These are phyloP conservation scores for Cladosporium velox DNA, from an alignment of 2,329 filamentous ascomycete species.

Conservation along the genomic window DNA sequence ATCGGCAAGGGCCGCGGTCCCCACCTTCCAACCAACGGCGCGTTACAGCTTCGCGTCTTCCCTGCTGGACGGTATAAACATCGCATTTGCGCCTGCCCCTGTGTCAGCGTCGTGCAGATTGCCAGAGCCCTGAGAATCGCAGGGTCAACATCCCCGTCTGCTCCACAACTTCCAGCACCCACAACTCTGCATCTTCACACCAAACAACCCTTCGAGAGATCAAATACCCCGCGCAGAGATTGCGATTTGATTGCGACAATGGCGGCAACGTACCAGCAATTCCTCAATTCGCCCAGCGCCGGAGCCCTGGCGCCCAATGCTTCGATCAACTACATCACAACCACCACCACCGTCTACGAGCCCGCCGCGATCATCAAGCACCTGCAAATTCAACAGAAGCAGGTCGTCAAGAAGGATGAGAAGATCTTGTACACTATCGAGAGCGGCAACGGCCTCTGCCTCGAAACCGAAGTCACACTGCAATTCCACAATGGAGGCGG, in stretches of 20 bases:
- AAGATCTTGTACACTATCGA: slow-evolving; percentile 74
- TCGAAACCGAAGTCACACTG: slow-evolving; percentile 79
- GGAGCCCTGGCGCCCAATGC: slow-evolving; percentile 48
- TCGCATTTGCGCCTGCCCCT: slow-evolving; percentile 13
- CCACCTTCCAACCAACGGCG: slow-evolving; percentile 6
- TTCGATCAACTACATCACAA: slow-evolving; percentile 79
- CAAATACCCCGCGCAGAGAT: slow-evolving; percentile 20
- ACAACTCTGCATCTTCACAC: slow-evolving; percentile 1
- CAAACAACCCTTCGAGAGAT: neutral
- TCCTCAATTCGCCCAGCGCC: slow-evolving; percentile 47
- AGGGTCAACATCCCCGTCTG: slow-evolving; percentile 2
- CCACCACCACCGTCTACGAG: slow-evolving; percentile 72
- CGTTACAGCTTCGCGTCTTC: slow-evolving; percentile 8
- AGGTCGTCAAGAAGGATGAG: slow-evolving; percentile 81
- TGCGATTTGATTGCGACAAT: slow-evolving; percentile 31
- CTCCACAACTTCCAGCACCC: slow-evolving; percentile 8
- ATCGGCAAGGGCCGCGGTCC: neutral
- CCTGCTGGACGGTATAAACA: slow-evolving; percentile 4
- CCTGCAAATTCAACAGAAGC: slow-evolving; percentile 67
- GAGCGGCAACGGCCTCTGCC: slow-evolving; percentile 65
- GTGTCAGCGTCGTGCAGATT: slow-evolving; percentile 1
- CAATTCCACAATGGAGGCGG: slow-evolving; percentile 82
- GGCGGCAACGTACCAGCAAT: slow-evolving; percentile 47
- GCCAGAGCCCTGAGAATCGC: slow-evolving; percentile 3
- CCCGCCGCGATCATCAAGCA: slow-evolving; percentile 80